Evolutionary conservation across 2,329 filamentous ascomycete genomes (phyloP).

Genomic region (Aphanoascus verrucosus): DNA sequence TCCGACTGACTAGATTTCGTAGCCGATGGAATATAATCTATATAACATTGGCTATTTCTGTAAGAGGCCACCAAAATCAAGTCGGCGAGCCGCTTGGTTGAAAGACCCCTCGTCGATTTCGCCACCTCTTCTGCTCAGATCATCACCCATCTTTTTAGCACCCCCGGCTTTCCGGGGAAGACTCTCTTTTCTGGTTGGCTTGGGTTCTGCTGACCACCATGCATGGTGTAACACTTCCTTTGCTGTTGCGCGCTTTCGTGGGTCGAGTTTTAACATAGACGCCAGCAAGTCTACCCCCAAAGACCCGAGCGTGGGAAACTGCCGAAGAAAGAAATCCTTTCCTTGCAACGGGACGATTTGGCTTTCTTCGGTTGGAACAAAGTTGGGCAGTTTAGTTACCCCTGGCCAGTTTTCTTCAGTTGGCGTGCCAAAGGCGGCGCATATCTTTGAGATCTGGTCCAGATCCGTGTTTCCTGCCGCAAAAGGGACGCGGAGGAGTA

Average conservation of each 20-base stretch:
- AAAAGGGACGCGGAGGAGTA: constrained; percentile 72
- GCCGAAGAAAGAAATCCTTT: constrained; percentile 60
- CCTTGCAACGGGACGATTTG: constrained; percentile 50
- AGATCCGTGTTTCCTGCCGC: constrained; percentile 76
- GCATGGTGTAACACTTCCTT: constrained; percentile 65
- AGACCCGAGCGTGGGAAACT: constrained; percentile 69
- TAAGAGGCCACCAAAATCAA: constrained; percentile 55
- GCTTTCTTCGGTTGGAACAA: constrained; percentile 55
- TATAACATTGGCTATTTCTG: constrained; percentile 19
- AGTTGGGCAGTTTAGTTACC: constrained; percentile 67
- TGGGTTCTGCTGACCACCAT: constrained; percentile 78
- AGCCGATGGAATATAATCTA: neutral
- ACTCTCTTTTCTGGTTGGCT: constrained; percentile 69
- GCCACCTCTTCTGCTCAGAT: constrained; percentile 67
- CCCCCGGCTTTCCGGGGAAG: constrained; percentile 68
- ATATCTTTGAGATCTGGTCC: constrained; percentile 75
- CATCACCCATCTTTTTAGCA: constrained; percentile 65
- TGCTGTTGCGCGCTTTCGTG: constrained; percentile 70
- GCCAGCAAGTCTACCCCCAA: constrained; percentile 82
- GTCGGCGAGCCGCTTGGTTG: constrained; percentile 68
- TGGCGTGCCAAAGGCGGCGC: constrained; percentile 75
- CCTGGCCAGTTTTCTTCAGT: constrained; percentile 94
- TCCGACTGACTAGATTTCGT: neutral
- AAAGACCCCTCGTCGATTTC: constrained; percentile 54
- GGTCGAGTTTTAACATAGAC: constrained; percentile 74